Evolutionary conservation across 148 eudicot species (phyloP), one percentile per base, ranked within the genome.

Genomic region (Dysphania ambrosioides): DNA sequence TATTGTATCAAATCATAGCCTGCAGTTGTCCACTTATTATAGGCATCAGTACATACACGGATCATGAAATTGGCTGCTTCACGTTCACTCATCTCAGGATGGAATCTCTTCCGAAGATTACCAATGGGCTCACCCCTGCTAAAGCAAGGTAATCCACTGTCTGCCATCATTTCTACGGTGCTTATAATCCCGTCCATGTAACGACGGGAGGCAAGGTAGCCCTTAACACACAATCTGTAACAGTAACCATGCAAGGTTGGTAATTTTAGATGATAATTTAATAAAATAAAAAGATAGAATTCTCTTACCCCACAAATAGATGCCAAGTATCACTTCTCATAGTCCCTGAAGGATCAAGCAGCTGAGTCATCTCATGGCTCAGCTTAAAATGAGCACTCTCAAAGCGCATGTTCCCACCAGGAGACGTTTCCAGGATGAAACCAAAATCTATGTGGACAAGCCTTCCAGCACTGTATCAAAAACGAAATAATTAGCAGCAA

Each of bases 291-390:
- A 40, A 74, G 49, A 41, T 29, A 9, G 40, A 23, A n/a, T 59
- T 49, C 35, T 41, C 78, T 64, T 75, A 95, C 97, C 97, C 91
- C 29, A 96, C 97, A 83, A 92, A 96, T 71, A 73, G 83, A 84
- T 85, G 74, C 99, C 99, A 96, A 36, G 94, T 87, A 64, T 96
- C 99, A 60, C 97, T 96, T 85, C 92, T 96, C 99, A 92, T 96
- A 49, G 82, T 83, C 73, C 99, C 97, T 12, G 99, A 96, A 49
- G 99, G 99, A 74, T 96, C 97, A 41, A 96, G 93, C 72, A 96
- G 80, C 80, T 96, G 99, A 60, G 99, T 96, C 99, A 96, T 96
- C 82, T 96, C 99, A 75, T 96, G 99, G 84, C 99, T 96, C 72
- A 96, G 86, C 88, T 96, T 96, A 78, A 96, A 96, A 76, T 92